Base-by-base conservation (phyloP, 2,329 filamentous ascomycete genomes). In the Teratosphaeria gauchensis region DNA sequence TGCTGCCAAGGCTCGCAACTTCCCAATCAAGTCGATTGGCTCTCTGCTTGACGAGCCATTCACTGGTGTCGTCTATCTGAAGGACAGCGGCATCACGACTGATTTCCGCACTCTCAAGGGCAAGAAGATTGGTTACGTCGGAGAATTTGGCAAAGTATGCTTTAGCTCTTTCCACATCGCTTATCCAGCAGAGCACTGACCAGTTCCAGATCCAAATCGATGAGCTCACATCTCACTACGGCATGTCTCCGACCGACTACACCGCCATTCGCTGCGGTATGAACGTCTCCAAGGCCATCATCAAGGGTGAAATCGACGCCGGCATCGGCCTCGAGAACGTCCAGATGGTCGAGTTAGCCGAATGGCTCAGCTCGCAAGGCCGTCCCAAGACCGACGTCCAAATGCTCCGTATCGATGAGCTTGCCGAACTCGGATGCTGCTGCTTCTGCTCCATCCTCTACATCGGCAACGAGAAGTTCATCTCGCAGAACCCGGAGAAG, bases 361-460 rank as follows among this genome's bases (percentile, higher is more conserved):
- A 89, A 69, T 90, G 87, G 87, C 84, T 90, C 21, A 79, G 78
- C 0, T 62, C 70, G 0, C 85, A 88, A 70, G 80, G 79, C 64
- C 84, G 86, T 1, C 80, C 83, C 60, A 82, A 81, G 70, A 75
- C 77, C 14, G 87, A 90, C 63, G 88, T 90, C 7, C 84, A 89
- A 74, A 90, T 91, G 87, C 82, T 91, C 19, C 84, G 88, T 67
- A 91, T 91, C 68, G 88, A 91, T 71, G 83, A 90, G 76, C 84
- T 91, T 31, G 88, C 88, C 35, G 86, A 90, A 72, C 78, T 90
- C 2, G 88, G 88, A 55, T 91, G 88, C 77, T 91, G 88, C 82
- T 91, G 88, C 79, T 91, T 91, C 82, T 91, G 88, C 75, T 84
- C 84, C 31, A 88, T 91, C 71, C 78, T 91, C 48, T 90, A 91